Evolutionary conservation across 2,329 filamentous ascomycete genomes (phyloP), one percentile per base, ranked within the genome.

Genomic region (Arthrobotrys sphaeroides): DNA sequence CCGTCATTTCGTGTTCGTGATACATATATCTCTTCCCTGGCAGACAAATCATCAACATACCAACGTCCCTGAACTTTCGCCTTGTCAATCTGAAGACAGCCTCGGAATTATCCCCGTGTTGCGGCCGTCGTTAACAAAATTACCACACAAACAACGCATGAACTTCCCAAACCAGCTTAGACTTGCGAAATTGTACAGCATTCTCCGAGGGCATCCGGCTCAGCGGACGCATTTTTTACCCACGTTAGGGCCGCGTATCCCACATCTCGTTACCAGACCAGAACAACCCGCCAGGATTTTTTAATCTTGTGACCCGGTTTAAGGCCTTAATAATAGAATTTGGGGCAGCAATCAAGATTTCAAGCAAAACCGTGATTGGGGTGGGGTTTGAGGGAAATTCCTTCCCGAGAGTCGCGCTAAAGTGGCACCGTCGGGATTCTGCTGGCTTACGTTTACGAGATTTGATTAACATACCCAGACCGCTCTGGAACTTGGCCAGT

Each of bases 101-200:
- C 65, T 70, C 49, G 36, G 57, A 72, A 26, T 59, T 42, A 10
- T 9, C 18, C n/a, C 42, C 51, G 28, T 33, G 43, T 60, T 61
- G 51, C 12, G 49, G 12, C 9, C 16, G 24, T 49, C 24, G 49
- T 31, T 33, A 38, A 42, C 45, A 55, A 74, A 74, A 61, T 38
- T 74, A 67, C 62, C 53, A 74, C 70, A 59, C 62, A 55, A 62
- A 62, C 70, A 74, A 74, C 70, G 62, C 70, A 47, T 49, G 47
- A 65, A 38, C 38, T 24, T 61, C 57, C 55, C 36, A 61, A 66
- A 55, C 55, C 24, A 64, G 70, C 55, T 57, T 31, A 51, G 31
- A 51, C 38, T 43, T 36, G 13, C 24, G 16, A 57, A 28, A 53
- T 40, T 51, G 47, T 33, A 20, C 20, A 45, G 22, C 61, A 61